A percentile compares a stretch with the other conserved stretches of the same genome.
Evolutionary conservation across 805 yeast genomes (phyloP).

Genomic region (Yarrowia alimentaria): DNA sequence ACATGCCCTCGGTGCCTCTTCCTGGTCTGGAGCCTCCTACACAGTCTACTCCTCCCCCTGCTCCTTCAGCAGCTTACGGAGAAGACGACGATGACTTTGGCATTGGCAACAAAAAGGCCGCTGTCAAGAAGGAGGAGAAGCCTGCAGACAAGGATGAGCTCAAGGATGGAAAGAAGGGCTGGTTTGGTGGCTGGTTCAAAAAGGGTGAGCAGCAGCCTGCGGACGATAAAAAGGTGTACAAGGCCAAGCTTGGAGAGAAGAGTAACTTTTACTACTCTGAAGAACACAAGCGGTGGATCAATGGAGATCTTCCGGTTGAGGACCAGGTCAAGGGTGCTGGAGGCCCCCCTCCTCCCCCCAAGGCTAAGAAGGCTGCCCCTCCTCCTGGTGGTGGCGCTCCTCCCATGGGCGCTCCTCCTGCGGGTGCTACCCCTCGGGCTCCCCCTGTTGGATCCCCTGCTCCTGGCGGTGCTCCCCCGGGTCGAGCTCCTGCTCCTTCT

Average conservation of each 20-base stretch:
- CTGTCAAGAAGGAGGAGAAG: constrained; percentile 35
- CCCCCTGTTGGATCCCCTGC: constrained; percentile 34
- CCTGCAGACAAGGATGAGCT: constrained; percentile 32
- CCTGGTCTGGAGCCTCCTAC: constrained; percentile 27
- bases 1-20: constrained; percentile 14
- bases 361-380: constrained; percentile 33
- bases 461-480: constrained; percentile 24
- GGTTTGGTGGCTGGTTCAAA: constrained; percentile 63
- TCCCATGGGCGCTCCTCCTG: constrained; percentile 28
- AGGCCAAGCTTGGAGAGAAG: constrained; percentile 83
- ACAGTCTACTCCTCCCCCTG: constrained; percentile 23
- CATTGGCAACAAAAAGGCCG: constrained; percentile 32
- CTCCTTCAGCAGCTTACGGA: constrained; percentile 27
- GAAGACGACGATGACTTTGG: constrained; percentile 33
- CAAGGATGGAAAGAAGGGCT: constrained; percentile 41
- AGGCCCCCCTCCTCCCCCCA: constrained; percentile 73
- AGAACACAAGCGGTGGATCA: constrained; percentile 82
- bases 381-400: constrained; percentile 29
- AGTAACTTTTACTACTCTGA: constrained; percentile 77
- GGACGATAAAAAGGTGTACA: constrained; percentile 66
- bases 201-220: constrained; percentile 46
- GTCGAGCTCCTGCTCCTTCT: too few relatives aligned
- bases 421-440: constrained; percentile 37
- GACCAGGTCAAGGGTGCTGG: constrained; percentile 45
- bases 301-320: constrained; percentile 50